phyloP scores from a whole-genome alignment of 2,329 filamentous ascomycete genomes.

The Penicillium frequentans region DNA sequence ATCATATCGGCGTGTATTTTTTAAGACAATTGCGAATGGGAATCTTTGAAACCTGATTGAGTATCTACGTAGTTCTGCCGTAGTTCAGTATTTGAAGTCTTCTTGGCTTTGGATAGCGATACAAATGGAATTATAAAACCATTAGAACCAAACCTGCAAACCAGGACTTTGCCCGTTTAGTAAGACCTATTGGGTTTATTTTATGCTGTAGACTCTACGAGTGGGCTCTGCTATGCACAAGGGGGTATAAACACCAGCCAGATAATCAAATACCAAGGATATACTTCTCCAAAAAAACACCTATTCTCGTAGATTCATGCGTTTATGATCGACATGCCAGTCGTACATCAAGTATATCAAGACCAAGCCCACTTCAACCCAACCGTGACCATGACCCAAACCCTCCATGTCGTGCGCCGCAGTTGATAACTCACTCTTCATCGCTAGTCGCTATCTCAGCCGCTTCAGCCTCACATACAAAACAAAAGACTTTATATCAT shows the following conservation, averaged over 20 bases:
- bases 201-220: background rate
- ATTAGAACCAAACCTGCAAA: background rate
- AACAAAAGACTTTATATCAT: background rate
- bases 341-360: conserved; percentile 8
- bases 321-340: conserved; percentile 12
- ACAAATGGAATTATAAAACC: background rate
- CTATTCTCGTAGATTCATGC: conserved; percentile 18
- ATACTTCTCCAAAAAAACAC: conserved; percentile 5
- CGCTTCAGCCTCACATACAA: background rate
- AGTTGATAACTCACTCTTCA: conserved; percentile 6
- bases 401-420: conserved; percentile 13
- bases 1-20: conserved; percentile 21
- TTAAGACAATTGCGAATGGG: conserved; percentile 19
- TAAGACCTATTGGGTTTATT: too few relatives aligned
- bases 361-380: conserved; percentile 5
- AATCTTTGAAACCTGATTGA: conserved; percentile 7
- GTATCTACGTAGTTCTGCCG: background rate
- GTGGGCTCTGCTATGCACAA: background rate
- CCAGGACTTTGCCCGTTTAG: background rate
- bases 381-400: conserved; percentile 8
- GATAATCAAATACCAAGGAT: background rate
- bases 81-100: background rate
- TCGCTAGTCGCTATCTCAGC: background rate
- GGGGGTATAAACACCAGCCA: background rate
- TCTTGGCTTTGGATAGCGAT: background rate